Evolutionary conservation across 306 rosid genomes (phyloP), one percentile per base, ranked within the genome.

Genomic region (Myrica gale): DNA sequence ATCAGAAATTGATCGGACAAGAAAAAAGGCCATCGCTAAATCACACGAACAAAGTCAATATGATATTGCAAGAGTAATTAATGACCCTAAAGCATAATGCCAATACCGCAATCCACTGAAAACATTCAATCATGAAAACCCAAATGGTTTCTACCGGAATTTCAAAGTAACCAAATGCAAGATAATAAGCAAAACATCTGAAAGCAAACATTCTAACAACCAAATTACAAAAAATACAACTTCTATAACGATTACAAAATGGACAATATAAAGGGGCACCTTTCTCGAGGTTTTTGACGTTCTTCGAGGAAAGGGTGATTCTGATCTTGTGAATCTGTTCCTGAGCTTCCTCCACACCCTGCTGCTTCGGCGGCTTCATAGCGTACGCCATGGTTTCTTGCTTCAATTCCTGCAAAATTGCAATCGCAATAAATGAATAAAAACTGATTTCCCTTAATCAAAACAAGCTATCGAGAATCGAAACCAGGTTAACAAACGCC

Each of bases 291-390:
- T 93, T 90, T 77, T 91, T 85, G 9, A 91, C 97, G 26, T 91
- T 79, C 83, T 93, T 91, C 0, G 98, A 93, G 10, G 98, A 89
- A 9, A 93, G 97, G 0, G 98, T 93, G 71, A 91, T 93, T 87
- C 98, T 88, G 60, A 93, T 91, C 94, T 88, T 93, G 71, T 93
- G 97, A 83, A 91, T 86, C 87, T 87, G 90, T 55, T 89, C 94
- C 62, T 77, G 88, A 0, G 89, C 17, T 12, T 90, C 97, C 78
- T 93, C 97, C 76, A 88, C 86, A 4, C 98, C 94, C 0, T 92
- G 81, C 0, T 93, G 81, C 80, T 93, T 91, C 60, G 91, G 78
- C 0, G 96, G 87, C 69, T 93, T 93, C 91, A 87, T 76, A 53
- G 94, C 88, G 23, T 68, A 68, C 7, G 73, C 73, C 73, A 68